These are phyloP conservation scores for Tilletia caries DNA, from an alignment of 1,284 basidiomycete genomes.

Conservation along the genomic window DNA sequence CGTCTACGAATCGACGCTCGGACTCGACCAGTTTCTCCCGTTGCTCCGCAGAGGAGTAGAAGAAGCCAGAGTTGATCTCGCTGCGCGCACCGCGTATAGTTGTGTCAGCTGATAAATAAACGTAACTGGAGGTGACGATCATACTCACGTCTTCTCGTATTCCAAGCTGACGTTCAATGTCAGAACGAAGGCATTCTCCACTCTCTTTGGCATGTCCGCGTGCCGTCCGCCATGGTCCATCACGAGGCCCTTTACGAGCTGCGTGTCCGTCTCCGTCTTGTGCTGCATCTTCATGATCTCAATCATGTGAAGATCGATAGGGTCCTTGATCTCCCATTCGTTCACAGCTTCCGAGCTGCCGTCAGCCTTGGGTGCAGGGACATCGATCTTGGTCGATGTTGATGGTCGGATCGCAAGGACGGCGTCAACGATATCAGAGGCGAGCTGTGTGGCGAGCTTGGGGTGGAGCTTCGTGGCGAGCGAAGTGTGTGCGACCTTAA, in stretches of 20 bases:
- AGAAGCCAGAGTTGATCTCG: conserved; percentile 99
- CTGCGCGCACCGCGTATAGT: too few species aligned
- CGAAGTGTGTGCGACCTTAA: conserved; percentile 89
- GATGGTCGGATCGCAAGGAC: conserved; percentile 74
- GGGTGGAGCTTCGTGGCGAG: conserved; percentile 88
- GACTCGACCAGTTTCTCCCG: conserved; percentile 98
- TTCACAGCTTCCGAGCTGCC: conserved; percentile 41
- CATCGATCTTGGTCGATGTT: conserved; percentile 30
- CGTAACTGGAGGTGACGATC: neutral
- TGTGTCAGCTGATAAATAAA: neutral
- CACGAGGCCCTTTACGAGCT: conserved; percentile 89
- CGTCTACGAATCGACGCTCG: conserved; percentile 89
- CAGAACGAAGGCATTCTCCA: conserved; percentile 93
- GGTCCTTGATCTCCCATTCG: conserved; percentile 55
- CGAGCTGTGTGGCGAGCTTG: conserved; percentile 79
- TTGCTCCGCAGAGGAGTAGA: conserved; percentile 98
- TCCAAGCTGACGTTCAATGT: conserved; percentile 97
- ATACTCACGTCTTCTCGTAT: conserved; percentile 93
- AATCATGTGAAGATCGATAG: conserved; percentile 98
- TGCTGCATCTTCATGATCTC: conserved; percentile 99
- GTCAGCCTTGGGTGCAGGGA: conserved; percentile 38
- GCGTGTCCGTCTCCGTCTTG: conserved; percentile 95
- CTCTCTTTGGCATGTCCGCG: conserved; percentile 97
- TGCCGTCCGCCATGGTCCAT: conserved; percentile 90
- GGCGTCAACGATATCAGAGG: conserved; percentile 91